Percentiles rank a stretch among this genome's conserved stretches.
Conservation (phyloP, 2,329 filamentous ascomycete genomes). For the Claviceps cyperi region DNA sequence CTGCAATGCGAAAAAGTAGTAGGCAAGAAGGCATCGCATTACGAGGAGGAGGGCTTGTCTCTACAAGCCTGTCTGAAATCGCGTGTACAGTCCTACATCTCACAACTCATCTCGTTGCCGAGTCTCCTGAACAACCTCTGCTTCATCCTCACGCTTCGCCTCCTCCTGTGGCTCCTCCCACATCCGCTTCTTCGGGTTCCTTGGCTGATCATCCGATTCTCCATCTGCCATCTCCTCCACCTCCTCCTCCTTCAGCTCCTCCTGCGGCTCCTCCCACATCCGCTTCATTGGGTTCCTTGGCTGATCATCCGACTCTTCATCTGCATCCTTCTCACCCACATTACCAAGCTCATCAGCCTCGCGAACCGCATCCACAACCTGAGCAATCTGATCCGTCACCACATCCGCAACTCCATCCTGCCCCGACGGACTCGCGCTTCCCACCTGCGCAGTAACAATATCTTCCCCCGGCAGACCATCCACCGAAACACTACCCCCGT, state of each 20-base stretch:
- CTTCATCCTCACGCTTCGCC: neutral
- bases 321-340: slow-evolving; percentile 8
- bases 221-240: slow-evolving; percentile 4
- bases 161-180: slow-evolving; percentile 11
- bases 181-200: slow-evolving; percentile 17
- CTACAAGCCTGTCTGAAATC: too few species aligned
- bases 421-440: slow-evolving; percentile 10
- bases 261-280: slow-evolving; percentile 13
- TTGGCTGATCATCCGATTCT: slow-evolving; percentile 4
- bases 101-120: slow-evolving; percentile 23
- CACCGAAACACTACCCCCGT: slow-evolving; percentile 14
- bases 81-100: neutral
- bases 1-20: too few species aligned
- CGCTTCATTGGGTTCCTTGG: slow-evolving; percentile 16
- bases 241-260: neutral
- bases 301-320: slow-evolving; percentile 4
- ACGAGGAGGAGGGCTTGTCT: too few species aligned
- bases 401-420: slow-evolving; percentile 18
- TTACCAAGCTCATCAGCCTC: slow-evolving; percentile 15
- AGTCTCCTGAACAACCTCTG: slow-evolving; percentile 9
- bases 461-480: slow-evolving; percentile 25
- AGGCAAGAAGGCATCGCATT: too few species aligned
- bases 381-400: slow-evolving; percentile 38
- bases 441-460: slow-evolving; percentile 36
- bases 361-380: slow-evolving; percentile 34